These are phyloP conservation scores for Fusarium sulawesiense DNA, from an alignment of 2,329 filamentous ascomycete species.

Conservation along the genomic window DNA sequence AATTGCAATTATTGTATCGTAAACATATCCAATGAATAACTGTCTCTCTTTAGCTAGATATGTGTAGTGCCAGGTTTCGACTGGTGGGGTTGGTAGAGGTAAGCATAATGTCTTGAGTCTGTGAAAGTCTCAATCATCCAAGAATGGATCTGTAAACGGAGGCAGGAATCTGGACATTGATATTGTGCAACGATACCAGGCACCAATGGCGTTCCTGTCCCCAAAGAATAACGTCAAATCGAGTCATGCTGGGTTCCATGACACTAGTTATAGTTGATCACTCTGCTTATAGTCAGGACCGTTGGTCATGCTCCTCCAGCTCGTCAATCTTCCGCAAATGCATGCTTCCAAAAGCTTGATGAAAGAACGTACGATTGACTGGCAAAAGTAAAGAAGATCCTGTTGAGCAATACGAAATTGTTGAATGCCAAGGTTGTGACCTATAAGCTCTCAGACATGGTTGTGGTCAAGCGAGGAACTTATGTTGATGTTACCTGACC, in stretches of 20 bases:
- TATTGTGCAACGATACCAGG: no score
- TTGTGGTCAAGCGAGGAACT: neutral
- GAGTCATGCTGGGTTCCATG: no score
- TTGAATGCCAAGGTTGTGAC: neutral
- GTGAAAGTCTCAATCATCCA: no score
- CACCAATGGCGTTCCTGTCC: no score
- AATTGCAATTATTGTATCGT: neutral
- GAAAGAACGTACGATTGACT: rapidly evolving
- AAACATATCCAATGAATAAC: no score
- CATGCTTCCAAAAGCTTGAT: neutral
- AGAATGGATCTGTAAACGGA: no score
- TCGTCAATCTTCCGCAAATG: no score
- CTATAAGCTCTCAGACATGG: neutral
- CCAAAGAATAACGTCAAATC: no score
- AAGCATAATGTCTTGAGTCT: neutral
- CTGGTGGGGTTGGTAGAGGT: neutral
- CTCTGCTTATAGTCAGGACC: neutral
- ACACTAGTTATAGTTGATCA: no score
- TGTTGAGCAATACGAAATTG: neutral
- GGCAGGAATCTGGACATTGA: no score
- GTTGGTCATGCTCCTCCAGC: neutral
- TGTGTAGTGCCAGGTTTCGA: no score
- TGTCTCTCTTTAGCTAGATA: no score
- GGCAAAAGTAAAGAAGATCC: neutral
- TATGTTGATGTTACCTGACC: neutral